Conservation (phyloP, 1,284 basidiomycete genomes). For the Cutaneotrichosporon cavernicola region DNA sequence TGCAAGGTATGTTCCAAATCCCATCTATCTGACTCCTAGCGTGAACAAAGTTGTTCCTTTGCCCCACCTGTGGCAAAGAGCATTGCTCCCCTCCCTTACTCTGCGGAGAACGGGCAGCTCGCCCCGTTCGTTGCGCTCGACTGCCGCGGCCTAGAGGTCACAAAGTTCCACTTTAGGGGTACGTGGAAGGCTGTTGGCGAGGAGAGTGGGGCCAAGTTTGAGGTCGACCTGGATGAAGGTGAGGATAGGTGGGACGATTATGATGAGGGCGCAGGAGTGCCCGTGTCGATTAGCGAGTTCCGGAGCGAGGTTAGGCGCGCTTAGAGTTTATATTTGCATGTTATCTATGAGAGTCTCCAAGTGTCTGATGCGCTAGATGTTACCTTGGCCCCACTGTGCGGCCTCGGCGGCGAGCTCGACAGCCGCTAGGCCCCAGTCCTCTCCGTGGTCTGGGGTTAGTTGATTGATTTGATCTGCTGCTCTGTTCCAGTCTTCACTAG, state of each 20-base stretch:
- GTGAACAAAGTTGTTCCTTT: slow-evolving; percentile 53
- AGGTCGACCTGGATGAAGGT: slow-evolving; percentile 49
- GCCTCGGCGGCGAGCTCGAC: slow-evolving; percentile 83
- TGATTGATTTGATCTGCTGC: too few species aligned
- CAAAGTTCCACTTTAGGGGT: slow-evolving; percentile 45
- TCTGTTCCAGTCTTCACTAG: too few species aligned
- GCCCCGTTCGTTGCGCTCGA: slow-evolving; percentile 49
- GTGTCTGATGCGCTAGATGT: slow-evolving; percentile 16
- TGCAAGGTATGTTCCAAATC: slow-evolving; percentile 45
- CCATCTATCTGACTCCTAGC: slow-evolving; percentile 28
- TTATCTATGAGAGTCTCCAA: not conserved
- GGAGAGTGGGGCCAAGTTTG: slow-evolving; percentile 38
- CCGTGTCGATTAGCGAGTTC: slow-evolving; percentile 48
- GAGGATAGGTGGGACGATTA: slow-evolving; percentile 54
- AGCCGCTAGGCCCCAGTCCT: slow-evolving; percentile 93
- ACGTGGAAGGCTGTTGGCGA: slow-evolving; percentile 36
- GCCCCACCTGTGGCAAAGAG: slow-evolving; percentile 40
- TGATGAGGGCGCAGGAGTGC: slow-evolving; percentile 44
- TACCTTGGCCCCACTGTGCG: slow-evolving; percentile 62
- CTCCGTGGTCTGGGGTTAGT: slow-evolving; percentile 59
- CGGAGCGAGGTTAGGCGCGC: slow-evolving; percentile 40
- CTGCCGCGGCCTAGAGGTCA: slow-evolving; percentile 52
- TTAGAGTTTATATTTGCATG: slow-evolving; percentile 14
- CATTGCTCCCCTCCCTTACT: slow-evolving; percentile 38
- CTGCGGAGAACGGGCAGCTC: slow-evolving; percentile 28